These are phyloP conservation scores for Eremothecium gossypii DNA, from an alignment of 1,139 yeast genomes.

Conservation along the genomic window DNA sequence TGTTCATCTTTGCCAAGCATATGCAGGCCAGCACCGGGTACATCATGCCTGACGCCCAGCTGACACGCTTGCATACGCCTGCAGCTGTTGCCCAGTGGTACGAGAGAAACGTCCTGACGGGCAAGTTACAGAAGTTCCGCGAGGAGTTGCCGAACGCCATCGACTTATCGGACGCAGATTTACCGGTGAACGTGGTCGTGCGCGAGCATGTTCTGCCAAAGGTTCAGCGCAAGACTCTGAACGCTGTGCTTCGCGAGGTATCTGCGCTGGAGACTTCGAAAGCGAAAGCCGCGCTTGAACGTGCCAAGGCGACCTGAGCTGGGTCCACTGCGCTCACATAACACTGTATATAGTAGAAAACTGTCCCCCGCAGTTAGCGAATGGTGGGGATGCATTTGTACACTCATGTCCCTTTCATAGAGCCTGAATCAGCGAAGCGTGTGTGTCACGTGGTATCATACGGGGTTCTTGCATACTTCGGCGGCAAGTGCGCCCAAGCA, in stretches of 20 bases:
- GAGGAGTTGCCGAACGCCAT: constrained; percentile 75
- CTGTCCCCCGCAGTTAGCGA: too few relatives aligned
- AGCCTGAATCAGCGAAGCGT: too few relatives aligned
- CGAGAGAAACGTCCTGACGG: constrained; percentile 37
- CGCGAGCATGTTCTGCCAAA: constrained; percentile 35
- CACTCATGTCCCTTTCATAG: too few relatives aligned
- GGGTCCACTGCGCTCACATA: too few relatives aligned
- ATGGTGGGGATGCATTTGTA: too few relatives aligned
- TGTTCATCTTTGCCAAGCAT: constrained; percentile 50
- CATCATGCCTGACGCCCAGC: constrained; percentile 53
- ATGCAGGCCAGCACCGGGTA: constrained; percentile 55
- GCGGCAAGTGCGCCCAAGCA: too few relatives aligned
- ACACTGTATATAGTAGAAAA: too few relatives aligned
- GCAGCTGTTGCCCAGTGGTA: constrained; percentile 40
- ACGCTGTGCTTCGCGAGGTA: constrained; percentile 18
- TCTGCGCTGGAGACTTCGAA: too few relatives aligned
- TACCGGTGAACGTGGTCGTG: constrained; percentile 41
- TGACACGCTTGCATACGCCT: constrained; percentile 44
- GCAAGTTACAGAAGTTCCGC: constrained; percentile 36
- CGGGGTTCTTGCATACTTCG: too few relatives aligned
- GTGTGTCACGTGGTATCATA: too few relatives aligned
- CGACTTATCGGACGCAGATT: constrained; percentile 43
- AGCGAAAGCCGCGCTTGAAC: too few relatives aligned
- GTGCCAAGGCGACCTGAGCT: too few relatives aligned
- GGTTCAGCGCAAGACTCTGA: constrained; percentile 35